Conservation (phyloP, 2,329 filamentous ascomycete species). For the Talaromyces sp. region DNA sequence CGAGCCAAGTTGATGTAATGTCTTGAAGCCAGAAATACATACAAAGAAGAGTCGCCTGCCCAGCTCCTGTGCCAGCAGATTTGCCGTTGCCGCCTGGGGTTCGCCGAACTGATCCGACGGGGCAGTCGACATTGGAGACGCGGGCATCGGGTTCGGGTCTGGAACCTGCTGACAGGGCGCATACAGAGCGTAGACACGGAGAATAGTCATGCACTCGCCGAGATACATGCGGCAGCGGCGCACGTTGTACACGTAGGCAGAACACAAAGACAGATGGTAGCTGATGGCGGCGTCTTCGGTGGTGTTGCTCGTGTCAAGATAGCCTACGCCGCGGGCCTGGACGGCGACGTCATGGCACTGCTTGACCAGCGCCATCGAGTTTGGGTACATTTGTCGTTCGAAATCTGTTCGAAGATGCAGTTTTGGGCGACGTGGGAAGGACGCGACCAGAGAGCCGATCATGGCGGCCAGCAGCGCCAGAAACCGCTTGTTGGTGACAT, state of each 20-base stretch:
- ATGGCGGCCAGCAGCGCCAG: slow-evolving; percentile 42
- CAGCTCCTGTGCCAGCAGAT: slow-evolving; percentile 42
- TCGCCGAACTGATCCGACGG: slow-evolving; percentile 16
- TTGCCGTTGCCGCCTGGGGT: slow-evolving; percentile 17
- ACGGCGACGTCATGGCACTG: slow-evolving; percentile 40
- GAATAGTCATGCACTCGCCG: slow-evolving; percentile 39
- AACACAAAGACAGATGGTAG: slow-evolving; percentile 39
- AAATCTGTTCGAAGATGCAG: slow-evolving; percentile 34
- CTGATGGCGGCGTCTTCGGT: slow-evolving; percentile 42
- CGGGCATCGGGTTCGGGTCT: slow-evolving; percentile 10
- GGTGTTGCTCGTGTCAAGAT: slow-evolving; percentile 37
- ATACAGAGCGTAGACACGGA: slow-evolving; percentile 36
- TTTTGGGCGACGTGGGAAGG: slow-evolving; percentile 41
- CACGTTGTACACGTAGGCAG: slow-evolving; percentile 36
- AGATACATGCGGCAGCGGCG: slow-evolving; percentile 37
- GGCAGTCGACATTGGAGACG: slow-evolving; percentile 14
- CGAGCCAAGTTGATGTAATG: slow-evolving; percentile 71
- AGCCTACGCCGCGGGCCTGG: slow-evolving; percentile 40
- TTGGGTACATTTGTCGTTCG: slow-evolving; percentile 34
- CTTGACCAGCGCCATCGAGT: slow-evolving; percentile 39
- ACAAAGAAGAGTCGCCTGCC: slow-evolving; percentile 71
- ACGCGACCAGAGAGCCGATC: slow-evolving; percentile 41
- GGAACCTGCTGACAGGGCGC: slow-evolving; percentile 16
- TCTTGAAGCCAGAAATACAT: slow-evolving; percentile 69
- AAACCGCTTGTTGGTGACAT: slow-evolving; percentile 37